Conservation (phyloP, 2,329 filamentous ascomycete species). For the Didymella sp. region DNA sequence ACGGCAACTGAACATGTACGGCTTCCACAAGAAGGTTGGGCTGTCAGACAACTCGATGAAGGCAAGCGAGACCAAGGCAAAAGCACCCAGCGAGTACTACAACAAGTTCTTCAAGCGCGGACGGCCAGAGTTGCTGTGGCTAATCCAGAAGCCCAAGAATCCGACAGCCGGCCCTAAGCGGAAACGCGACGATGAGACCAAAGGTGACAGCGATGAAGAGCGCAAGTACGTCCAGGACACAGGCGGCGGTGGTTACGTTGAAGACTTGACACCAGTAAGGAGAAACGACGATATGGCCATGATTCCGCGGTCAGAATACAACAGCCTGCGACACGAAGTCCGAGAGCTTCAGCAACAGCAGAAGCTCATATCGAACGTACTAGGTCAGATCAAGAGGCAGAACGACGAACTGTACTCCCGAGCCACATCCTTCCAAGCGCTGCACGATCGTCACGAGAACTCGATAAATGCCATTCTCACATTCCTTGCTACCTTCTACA, state of each 20-base stretch:
- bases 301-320: conserved; percentile 74
- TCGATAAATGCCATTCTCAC: conserved; percentile 99
- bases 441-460: conserved; percentile 96
- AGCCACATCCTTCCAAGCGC: conserved; percentile 84
- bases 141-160: conserved; percentile 94
- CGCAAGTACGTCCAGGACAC: conserved; percentile 55
- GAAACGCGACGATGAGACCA: conserved; percentile 63
- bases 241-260: conserved; percentile 49
- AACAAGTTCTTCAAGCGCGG: conserved; percentile 96
- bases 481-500: conserved; percentile 95
- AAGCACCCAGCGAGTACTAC: conserved; percentile 97
- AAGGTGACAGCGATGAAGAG: conserved; percentile 76
- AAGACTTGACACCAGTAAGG: conserved; percentile 50
- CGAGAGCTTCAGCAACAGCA: conserved; percentile 85
- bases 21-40: conserved; percentile 63
- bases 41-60: conserved; percentile 98
- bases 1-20: conserved; percentile 69
- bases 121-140: conserved; percentile 89
- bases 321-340: conserved; percentile 79
- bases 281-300: conserved; percentile 56
- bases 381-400: conserved; percentile 80
- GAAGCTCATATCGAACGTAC: conserved; percentile 81
- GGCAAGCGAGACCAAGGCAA: conserved; percentile 94
- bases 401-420: conserved; percentile 89
- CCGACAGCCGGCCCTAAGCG: conserved; percentile 59